phyloP scores from a whole-genome alignment of 805 yeast genomes.

The Starmerella potacharoeniae region DNA sequence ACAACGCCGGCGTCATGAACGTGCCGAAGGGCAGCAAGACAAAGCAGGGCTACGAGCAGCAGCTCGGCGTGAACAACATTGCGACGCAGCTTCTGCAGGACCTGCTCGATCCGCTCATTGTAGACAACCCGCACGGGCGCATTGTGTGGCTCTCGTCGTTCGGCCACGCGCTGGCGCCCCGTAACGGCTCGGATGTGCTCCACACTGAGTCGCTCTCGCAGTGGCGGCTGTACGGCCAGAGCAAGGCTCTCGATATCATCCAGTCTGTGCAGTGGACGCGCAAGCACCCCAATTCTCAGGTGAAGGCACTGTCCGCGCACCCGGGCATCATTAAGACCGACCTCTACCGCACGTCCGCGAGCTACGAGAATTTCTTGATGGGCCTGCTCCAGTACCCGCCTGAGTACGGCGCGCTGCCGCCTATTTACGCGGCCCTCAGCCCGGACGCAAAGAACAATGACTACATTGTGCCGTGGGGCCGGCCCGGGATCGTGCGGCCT shows the following conservation, averaged over 20 bases:
- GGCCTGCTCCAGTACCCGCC: constrained; percentile 18
- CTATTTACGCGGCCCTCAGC: constrained; percentile 34
- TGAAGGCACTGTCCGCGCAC: constrained; percentile 31
- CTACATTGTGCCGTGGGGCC: constrained; percentile 36
- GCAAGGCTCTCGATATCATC: constrained; percentile 34
- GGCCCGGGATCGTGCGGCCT: constrained; percentile 29
- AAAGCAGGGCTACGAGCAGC: constrained; percentile 37
- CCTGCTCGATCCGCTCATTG: constrained; percentile 29
- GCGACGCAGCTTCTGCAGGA: constrained; percentile 38
- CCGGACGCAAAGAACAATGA: constrained; percentile 32
- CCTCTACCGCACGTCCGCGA: constrained; percentile 25
- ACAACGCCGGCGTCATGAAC: constrained; percentile 23
- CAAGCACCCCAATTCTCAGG: constrained; percentile 26
- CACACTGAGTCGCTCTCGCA: background rate
- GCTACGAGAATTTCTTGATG: background rate
- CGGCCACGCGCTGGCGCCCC: constrained; percentile 28
- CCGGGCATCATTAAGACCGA: constrained; percentile 35
- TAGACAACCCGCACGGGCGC: constrained; percentile 31
- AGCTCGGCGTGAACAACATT: constrained; percentile 39
- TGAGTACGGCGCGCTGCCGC: constrained; percentile 36
- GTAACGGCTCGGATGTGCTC: constrained; percentile 28
- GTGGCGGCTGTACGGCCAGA: constrained; percentile 31
- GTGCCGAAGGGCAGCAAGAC: constrained; percentile 31
- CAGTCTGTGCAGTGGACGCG: constrained; percentile 32
- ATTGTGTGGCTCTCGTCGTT: constrained; percentile 38